A percentile compares a stretch with the other conserved stretches of the same genome.
phyloP scores from a whole-genome alignment of 2,329 filamentous ascomycete genomes.

The Sarocladium strictum region DNA sequence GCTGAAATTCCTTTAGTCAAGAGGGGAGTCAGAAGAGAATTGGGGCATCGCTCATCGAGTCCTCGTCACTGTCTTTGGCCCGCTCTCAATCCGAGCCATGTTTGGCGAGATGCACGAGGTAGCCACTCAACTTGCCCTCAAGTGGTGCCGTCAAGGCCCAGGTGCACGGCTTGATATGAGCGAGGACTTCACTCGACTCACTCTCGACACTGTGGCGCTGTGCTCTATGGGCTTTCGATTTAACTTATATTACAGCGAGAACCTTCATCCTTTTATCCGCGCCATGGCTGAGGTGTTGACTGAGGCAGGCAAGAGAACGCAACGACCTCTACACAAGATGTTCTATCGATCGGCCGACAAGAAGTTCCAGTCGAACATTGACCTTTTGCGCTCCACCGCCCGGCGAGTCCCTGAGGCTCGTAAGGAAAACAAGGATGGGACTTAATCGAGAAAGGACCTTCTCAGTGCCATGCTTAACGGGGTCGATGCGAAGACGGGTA shows the following conservation, averaged over 20 bases:
- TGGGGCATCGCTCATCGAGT: conserved; percentile 64
- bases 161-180: conserved; percentile 50
- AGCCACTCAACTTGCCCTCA: conserved; percentile 58
- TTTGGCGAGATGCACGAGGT: conserved; percentile 64
- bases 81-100: conserved; percentile 61
- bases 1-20: not conserved
- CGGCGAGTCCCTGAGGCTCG: conserved; percentile 37
- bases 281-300: conserved; percentile 56
- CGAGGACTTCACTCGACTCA: conserved; percentile 66
- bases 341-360: not conserved
- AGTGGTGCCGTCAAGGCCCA: conserved; percentile 61
- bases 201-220: conserved; percentile 66
- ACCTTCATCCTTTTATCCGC: conserved; percentile 63
- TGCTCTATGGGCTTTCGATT: conserved; percentile 69
- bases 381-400: conserved; percentile 41
- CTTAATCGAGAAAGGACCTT: conserved; percentile 56
- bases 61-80: conserved; percentile 64
- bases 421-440: conserved; percentile 42
- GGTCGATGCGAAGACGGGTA: conserved; percentile 57
- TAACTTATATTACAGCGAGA: conserved; percentile 66
- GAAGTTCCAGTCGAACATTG: conserved; percentile 27
- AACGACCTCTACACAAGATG: not conserved
- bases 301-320: conserved; percentile 42
- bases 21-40: conserved; percentile 26
- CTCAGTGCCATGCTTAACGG: conserved; percentile 62